Conservation (phyloP, 2,329 filamentous ascomycete species). For the Colletotrichum destructivum region DNA sequence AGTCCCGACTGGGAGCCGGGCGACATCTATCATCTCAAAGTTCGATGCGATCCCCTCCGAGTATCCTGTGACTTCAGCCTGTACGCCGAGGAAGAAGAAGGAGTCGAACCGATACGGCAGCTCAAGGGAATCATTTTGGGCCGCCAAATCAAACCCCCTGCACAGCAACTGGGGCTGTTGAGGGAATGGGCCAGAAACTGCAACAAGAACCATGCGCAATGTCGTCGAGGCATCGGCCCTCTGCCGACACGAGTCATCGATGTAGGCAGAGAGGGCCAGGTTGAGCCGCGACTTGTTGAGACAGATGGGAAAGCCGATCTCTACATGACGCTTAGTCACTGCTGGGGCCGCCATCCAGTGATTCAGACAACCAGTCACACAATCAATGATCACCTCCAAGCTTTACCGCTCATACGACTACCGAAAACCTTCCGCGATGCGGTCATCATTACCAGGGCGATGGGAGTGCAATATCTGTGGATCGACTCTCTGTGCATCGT, state of each 20-base stretch:
- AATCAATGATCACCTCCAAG: not conserved
- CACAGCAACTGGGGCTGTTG: not conserved
- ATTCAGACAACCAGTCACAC: not conserved
- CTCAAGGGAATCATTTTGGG: not conserved
- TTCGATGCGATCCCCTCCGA: not conserved
- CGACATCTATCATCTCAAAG: not conserved
- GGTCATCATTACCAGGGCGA: slow-evolving; percentile 12
- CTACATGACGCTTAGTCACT: slow-evolving; percentile 10
- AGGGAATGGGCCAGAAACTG: not conserved
- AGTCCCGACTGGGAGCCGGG: not conserved
- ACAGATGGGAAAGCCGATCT: not conserved
- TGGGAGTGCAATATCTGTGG: slow-evolving; percentile 26
- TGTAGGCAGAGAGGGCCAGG: not conserved
- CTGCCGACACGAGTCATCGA: slow-evolving; percentile 5
- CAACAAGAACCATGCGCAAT: not conserved
- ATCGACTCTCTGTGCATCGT: slow-evolving; percentile 9
- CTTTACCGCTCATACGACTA: not conserved
- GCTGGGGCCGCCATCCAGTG: slow-evolving; percentile 8
- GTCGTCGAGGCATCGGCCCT: not conserved
- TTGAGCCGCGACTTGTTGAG: not conserved
- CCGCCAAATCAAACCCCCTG: not conserved
- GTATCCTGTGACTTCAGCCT: not conserved
- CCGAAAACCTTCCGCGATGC: slow-evolving; percentile 26
- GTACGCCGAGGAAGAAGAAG: not conserved
- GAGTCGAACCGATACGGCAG: not conserved